Base-by-base conservation (phyloP, 176 grass and related monocot genomes). In the Echinochloa phyllopogon region DNA sequence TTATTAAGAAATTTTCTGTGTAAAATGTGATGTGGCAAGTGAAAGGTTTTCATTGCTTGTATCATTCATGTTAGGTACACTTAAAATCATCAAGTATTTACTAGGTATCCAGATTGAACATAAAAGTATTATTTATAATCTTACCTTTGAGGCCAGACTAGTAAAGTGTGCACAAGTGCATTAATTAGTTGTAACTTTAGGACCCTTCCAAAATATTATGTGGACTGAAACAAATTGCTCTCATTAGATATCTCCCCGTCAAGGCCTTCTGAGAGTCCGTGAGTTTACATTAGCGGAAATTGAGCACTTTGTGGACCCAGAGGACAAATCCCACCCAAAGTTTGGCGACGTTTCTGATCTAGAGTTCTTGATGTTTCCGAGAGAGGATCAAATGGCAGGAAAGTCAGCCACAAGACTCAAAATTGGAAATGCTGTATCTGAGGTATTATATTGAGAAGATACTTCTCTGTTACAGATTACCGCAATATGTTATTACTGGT, bases 251-350 rank as follows among this genome's bases (percentile, higher is more conserved):
- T 98, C 93, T 49, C 95, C 95, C 14, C 92, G 95, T 55, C 95
- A 95, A 94, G 95, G 95, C 45, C 95, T 98, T 88, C 61, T 98
- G 51, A 88, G 95, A 87, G 95, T 95, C 25, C 92, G 95, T 25
- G 95, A 98, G 67, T 98, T 98, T 65, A 98, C 95, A 43, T 74
- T 98, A 62, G 95, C 90, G 2, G 95, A 97, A 80, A 98, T 98
- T 81, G 95, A 98, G 86, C 95, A 95, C 72, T 98, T 98, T 86
- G 92, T 98, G 70, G 95, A 98, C 75, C 95, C 95, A 57, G 92
- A 98, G 82, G 95, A 98, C 48, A 98, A 98, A 76, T 98, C 95
- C 20, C 95, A 98, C 64, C 93, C 91, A 69, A 98, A 93, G 76
- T 98, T 98, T 76, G 61, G 65, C 88, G 91, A 98, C 78, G 87